Conservation (phyloP, 306 rosid genomes). For the Corylus heterophylla region DNA sequence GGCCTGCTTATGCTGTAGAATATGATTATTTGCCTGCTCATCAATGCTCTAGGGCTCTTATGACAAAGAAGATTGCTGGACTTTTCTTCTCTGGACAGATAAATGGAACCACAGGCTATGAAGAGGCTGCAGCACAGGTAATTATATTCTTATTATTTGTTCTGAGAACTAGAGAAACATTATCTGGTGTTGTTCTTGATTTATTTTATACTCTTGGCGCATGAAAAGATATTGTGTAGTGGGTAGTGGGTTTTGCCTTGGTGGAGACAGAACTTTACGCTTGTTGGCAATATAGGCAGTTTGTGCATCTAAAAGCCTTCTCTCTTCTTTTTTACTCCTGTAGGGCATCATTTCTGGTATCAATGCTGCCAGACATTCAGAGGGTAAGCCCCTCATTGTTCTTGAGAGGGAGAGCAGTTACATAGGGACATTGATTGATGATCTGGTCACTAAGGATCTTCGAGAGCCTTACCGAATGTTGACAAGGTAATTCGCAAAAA, state of each 20-base stretch:
- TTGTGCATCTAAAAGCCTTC: slow-evolving; percentile 20
- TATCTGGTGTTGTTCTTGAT: background rate
- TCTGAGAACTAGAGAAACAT: slow-evolving; percentile 11
- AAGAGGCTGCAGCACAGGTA: slow-evolving; percentile 99
- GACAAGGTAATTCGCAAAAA: slow-evolving; percentile 46
- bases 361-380: slow-evolving; percentile 91
- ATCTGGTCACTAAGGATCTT: slow-evolving; percentile 62
- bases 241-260: background rate
- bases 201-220: background rate
- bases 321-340: slow-evolving; percentile 12
- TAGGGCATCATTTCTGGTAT: slow-evolving; percentile 94
- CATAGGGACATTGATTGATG: slow-evolving; percentile 86
- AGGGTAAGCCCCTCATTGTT: slow-evolving; percentile 75
- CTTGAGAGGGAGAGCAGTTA: slow-evolving; percentile 98
- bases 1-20: slow-evolving; percentile 99
- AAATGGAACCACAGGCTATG: slow-evolving; percentile 98
- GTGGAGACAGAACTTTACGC: background rate
- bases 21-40: slow-evolving; percentile 93
- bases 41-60: slow-evolving; percentile 87
- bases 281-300: slow-evolving; percentile 17
- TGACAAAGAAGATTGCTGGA: slow-evolving; percentile 91
- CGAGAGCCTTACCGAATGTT: slow-evolving; percentile 69
- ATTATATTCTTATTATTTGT: slow-evolving; percentile 27
- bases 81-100: slow-evolving; percentile 98
- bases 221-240: background rate